Evolutionary conservation across 148 eudicot species (phyloP), one percentile per base, ranked within the genome.

Genomic region (Arctostaphylos glauca): DNA sequence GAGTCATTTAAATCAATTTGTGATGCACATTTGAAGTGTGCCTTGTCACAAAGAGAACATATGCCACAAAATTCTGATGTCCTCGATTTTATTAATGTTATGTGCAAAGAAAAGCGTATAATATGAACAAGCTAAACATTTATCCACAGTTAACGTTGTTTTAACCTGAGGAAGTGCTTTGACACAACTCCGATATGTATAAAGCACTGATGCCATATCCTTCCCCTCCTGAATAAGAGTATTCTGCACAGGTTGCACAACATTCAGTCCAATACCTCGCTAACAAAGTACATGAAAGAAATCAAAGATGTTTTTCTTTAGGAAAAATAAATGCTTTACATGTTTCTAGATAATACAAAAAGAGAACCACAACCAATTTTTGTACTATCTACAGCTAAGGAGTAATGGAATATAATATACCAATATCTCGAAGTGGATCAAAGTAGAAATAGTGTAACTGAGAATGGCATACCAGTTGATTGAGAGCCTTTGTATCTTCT

Each of bases 121-220:
- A 16, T 48, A 46, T 56, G 19, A 50, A 55, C 31, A 21, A 31
- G 55, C 18, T n/a, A 82, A 50, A 31, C 44, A 31, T 70, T 68
- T 46, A 0, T 13, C 83, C 83, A 41, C 44, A 44, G 48, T 49
- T 62, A 43, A 18, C 41, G 41, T 60, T 72, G 23, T 55, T 84
- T 67, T 82, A 43, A 94, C 99, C 99, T 94, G 99, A 79, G 99
- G 99, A 86, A 96, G 99, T 10, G 99, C 99, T 87, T 96, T 96
- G 60, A 94, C 96, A 84, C 99, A 96, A 81, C 99, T 96, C 54
- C 99, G 90, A 85, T 96, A 94, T 62, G 98, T 93, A 86, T 94
- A 96, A 59, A 96, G 94, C 81, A 96, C 94, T 54, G 98, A 93
- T 80, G 93, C 87, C 97, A 94, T 94, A 82, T 96, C 98, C 87